Percentiles rank a stretch among this genome's conserved stretches.
Evolutionary conservation across 257 asterid genomes (phyloP).

Genomic region (Solanum paucissectum): DNA sequence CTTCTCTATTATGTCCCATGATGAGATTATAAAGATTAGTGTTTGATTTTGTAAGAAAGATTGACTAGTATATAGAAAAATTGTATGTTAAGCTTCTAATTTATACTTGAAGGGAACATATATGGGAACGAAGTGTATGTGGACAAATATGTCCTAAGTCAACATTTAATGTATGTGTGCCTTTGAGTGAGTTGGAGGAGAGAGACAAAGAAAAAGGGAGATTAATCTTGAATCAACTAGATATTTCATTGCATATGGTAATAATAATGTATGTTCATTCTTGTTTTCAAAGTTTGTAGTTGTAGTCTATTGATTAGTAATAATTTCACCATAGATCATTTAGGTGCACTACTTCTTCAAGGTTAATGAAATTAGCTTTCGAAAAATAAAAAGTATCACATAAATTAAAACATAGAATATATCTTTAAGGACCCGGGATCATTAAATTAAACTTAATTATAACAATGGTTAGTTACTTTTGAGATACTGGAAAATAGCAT

Average conservation of each 20-base stretch:
- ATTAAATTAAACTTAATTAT: neutral
- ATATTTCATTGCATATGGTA: slow-evolving; percentile 7
- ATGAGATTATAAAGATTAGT: neutral
- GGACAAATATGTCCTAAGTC: neutral
- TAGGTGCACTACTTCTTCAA: neutral
- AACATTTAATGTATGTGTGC: slow-evolving; percentile 3
- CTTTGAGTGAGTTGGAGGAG: neutral
- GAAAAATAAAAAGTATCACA: neutral
- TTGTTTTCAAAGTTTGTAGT: neutral
- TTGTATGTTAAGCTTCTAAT: slow-evolving; percentile 10
- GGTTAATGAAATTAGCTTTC: fast-evolving
- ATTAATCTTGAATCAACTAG: slow-evolving; percentile 6
- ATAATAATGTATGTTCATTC: neutral
- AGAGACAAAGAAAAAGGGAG: neutral
- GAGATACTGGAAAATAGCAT: neutral
- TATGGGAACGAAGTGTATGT: slow-evolving; percentile 8
- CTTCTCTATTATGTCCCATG: neutral
- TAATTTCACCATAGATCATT: neutral
- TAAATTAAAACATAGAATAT: neutral
- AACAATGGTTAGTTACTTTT: neutral
- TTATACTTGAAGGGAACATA: slow-evolving; percentile 11
- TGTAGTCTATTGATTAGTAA: neutral
- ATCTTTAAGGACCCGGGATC: neutral
- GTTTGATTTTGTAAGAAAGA: neutral
- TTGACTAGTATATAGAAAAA: neutral